Base-by-base conservation (phyloP, 1,284 basidiomycete genomes). In the Neotropicomus parvogracilis region DNA sequence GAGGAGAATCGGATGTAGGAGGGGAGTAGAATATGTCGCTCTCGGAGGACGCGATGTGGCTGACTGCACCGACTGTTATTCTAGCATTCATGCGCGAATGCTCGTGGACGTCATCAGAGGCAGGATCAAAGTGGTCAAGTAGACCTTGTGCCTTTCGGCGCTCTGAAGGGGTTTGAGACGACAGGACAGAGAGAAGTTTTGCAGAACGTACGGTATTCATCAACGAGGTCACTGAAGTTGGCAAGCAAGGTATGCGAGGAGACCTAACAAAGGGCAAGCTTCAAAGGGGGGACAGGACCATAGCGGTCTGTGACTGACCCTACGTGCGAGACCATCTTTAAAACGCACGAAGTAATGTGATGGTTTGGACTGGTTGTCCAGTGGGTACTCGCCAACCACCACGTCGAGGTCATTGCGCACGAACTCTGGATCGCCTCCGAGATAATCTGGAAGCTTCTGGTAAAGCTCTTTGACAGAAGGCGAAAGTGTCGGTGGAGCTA, bases 261-360 rank as follows among this genome's bases (percentile, higher is more conserved):
- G 55, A 75, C 73, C 80, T 82, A 54, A 37, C 34, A 10, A 48
- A 24, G 21, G 6, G 44, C 42, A 16, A 52, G 24, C 9, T 43
- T 56, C 4, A 2, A 13, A 37, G 44, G 46, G 5, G 11, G 14
- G 24, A 5, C 24, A 33, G 11, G 26, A 9, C 0, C 21, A 40
- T 0, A 20, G 47, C 46, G 47, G 33, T 40, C 19, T 31, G 58
- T 50, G 48, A 50, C 59, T 41, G 28, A 86, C 87, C 68, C 75
- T 81, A 55, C 77, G 73, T n/a, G 76, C 73, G 21, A 80, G 74
- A n/a, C 80, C 83, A 17, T 75, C 75, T 40, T 68, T 63, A 53
- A 74, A 76, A 35, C 78, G 74, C 37, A 78, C 84, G 66, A 75
- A 88, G 62, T 83, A 86, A 61, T 74, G 83, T 14, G 70, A 62